Base-by-base conservation (phyloP, 139 green algal species). In the Asterochloris sp. region DNA sequence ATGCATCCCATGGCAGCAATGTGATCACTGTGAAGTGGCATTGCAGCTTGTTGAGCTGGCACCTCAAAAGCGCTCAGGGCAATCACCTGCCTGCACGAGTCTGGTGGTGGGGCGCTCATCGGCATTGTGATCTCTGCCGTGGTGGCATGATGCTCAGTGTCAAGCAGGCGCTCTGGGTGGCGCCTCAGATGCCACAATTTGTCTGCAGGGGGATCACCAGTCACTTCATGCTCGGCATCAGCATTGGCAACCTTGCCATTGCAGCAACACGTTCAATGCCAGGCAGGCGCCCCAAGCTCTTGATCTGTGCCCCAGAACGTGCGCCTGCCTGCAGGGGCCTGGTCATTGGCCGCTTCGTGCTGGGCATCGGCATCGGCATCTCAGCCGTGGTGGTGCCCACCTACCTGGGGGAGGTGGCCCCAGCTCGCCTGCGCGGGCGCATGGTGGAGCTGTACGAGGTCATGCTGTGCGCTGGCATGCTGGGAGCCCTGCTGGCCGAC, bases 331-430 rank as follows among this genome's bases (percentile, higher is more conserved):
- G 66, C 88, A 94, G 90, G 47, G 84, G 73, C 19, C 83, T 98
- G 67, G 74, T 96, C 11, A 29, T 91, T 14, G 94, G 94, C 0
- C 90, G 93, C 0, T 78, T 95, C 1, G 13, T 97, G 9, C 81
- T 92, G 6, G 94, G 94, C 2, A 11, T 98, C 0, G 94, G 94
- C 66, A 94, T 98, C 27, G 94, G 94, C 21, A 81, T 90, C 0
- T 93, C 89, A 19, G 94, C 94, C 0, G 92, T 94, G 23, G 89
- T 95, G 19, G 91, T 94, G n/a, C 94, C 94, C 29, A 86, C 91
- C 4, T 98, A 97, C 86, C 86, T 98, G 61, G 94, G 90, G 12
- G 94, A 98, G 87, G 83, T 97, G 64, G 90, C 94, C 10, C 94
- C 94, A 17, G 90, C 84, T 19, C 64, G 76, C 27, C 62, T 80